A percentile compares a stretch with the other conserved stretches of the same genome.
Evolutionary conservation across 768 basidiomycete species (phyloP).

Genomic region (Brasilioporus rufonigricans): DNA sequence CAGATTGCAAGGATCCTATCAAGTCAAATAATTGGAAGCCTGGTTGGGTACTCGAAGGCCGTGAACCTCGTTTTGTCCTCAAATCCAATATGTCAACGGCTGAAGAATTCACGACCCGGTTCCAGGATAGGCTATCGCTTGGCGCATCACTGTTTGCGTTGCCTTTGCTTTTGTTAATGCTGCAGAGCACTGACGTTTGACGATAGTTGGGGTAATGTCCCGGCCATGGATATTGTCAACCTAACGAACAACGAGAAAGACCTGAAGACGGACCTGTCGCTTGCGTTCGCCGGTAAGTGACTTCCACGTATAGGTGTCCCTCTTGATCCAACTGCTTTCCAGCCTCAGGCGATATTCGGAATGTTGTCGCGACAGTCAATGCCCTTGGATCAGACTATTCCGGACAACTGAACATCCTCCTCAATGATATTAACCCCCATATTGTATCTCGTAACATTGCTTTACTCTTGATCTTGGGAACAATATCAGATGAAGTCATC

Average conservation of each 20-base stretch:
- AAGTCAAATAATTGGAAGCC: slow-evolving; percentile 20
- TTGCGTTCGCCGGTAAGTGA: slow-evolving; percentile 26
- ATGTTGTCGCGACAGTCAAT: slow-evolving; percentile 43
- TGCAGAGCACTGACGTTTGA: background rate
- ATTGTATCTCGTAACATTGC: slow-evolving; percentile 41
- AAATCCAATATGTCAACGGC: background rate
- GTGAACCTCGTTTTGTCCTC: slow-evolving; percentile 19
- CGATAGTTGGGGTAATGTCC: slow-evolving; percentile 35
- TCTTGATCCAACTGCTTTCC: background rate
- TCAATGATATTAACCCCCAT: slow-evolving; percentile 39
- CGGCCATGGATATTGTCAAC: slow-evolving; percentile 35
- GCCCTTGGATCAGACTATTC: slow-evolving; percentile 39
- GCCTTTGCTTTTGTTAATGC: background rate
- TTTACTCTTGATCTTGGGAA: slow-evolving; percentile 42
- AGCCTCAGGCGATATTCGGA: slow-evolving; percentile 52
- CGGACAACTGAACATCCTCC: slow-evolving; percentile 37
- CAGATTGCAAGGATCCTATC: slow-evolving; percentile 26
- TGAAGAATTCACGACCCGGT: slow-evolving; percentile 9
- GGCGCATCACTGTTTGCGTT: slow-evolving; percentile 24
- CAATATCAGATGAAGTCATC: slow-evolving; percentile 27
- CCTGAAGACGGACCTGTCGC: slow-evolving; percentile 16
- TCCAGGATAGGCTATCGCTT: slow-evolving; percentile 27
- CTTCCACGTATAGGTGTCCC: background rate
- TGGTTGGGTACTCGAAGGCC: slow-evolving; percentile 22
- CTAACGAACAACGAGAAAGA: slow-evolving; percentile 21